A percentile compares a stretch with the other conserved stretches of the same genome.
Conservation (phyloP, 1,284 basidiomycete species). For the Taiwanofungus camphoratus region DNA sequence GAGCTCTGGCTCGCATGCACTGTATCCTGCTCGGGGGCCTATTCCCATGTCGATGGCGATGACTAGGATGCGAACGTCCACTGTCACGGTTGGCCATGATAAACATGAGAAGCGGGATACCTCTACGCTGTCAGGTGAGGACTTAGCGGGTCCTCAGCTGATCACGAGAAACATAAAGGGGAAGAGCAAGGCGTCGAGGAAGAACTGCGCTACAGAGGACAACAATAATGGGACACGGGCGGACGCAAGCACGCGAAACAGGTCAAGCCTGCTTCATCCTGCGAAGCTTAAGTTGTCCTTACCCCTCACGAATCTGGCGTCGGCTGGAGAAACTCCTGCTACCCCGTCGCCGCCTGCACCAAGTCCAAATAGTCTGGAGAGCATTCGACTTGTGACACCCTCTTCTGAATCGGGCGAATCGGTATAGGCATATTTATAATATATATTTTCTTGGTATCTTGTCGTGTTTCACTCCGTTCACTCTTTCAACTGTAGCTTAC, state of each 20-base stretch:
- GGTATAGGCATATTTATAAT: not conserved
- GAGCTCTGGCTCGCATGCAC: too few relatives aligned
- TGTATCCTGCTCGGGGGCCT: not conserved
- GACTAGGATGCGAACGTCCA: slow-evolving; percentile 1
- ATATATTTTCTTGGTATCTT: not conserved
- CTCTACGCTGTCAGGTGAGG: not conserved
- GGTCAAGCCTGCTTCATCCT: not conserved
- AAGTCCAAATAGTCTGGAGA: too few relatives aligned
- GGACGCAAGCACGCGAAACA: not conserved
- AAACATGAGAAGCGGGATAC: not conserved
- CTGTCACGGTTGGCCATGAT: not conserved
- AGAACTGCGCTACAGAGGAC: not conserved
- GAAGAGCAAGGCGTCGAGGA: not conserved
- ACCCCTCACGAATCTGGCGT: too few relatives aligned
- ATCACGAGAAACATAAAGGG: not conserved
- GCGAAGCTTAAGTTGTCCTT: not conserved
- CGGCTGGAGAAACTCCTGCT: too few relatives aligned
- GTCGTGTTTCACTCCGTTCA: not conserved
- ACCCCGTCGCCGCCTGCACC: too few relatives aligned
- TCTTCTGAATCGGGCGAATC: not conserved
- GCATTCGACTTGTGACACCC: too few relatives aligned
- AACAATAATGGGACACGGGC: not conserved
- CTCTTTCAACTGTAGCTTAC: too few relatives aligned
- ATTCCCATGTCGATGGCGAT: slow-evolving; percentile 2
- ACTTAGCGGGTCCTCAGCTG: not conserved